Base-by-base conservation (phyloP, 2,329 filamentous ascomycete genomes). In the Cadophora malorum region DNA sequence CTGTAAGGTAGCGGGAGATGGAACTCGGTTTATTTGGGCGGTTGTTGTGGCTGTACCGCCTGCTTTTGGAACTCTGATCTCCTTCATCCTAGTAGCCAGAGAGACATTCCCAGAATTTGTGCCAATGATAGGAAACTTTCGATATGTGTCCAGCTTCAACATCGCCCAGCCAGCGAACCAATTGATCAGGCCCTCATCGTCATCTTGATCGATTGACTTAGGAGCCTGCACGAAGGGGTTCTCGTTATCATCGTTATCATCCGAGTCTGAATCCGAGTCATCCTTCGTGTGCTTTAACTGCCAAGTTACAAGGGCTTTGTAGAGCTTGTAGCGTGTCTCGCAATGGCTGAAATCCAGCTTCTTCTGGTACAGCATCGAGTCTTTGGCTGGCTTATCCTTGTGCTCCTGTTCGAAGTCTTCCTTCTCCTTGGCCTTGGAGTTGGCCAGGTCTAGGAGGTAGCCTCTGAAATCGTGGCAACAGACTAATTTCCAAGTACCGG, bases 91-190 rank as follows among this genome's bases (percentile, higher is more conserved):
- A 1, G 23, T 55, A 9, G 64, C 67, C 16, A 56, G 53, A 45
- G 12, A 8, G 41, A 53, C 60, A 52, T 62, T 69, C 7, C 14
- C 21, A 12, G 52, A 33, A 12, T 59, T 62, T 21, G 75, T 77
- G 3, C 87, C 87, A 4, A 90, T 65, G 2, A 90, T 83, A 21
- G 80, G 78, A 71, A 90, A 89, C 47, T 81, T 83, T 38, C 86
- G 83, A 72, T 83, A 86, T 50, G 78, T 77, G 66, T 88, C 83
- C 45, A 86, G 73, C 35, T 83, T 82, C 65, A 76, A 68, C 38
- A 81, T 78, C 0, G 86, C 80, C 88, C 87, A 90, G 76, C 81
- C 85, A 0, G 84, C 86, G 74, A 89, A 90, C 84, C 86, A 89
- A 69, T 88, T 86, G 10, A 90, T 82, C 33, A 90, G 78, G 66